These are phyloP conservation scores for Lepidium didymum DNA, from an alignment of 345 rosid species.

Conservation along the genomic window DNA sequence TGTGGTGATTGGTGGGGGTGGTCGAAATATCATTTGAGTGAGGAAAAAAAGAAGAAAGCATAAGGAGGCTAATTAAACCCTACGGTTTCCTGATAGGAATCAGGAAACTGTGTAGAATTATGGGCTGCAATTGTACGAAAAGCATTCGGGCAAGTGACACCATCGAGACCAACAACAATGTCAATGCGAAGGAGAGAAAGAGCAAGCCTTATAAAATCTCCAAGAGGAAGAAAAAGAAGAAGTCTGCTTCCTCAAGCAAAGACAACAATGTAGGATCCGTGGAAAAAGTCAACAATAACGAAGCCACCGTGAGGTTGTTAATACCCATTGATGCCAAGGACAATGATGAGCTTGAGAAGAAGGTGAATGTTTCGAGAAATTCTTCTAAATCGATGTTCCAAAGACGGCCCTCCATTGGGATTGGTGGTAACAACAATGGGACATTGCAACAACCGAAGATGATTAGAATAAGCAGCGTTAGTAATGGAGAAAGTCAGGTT, in stretches of 20 bases:
- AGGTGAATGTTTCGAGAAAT: constrained; percentile 19
- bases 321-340: constrained; percentile 33
- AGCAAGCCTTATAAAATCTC: constrained; percentile 29
- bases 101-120: constrained; percentile 33
- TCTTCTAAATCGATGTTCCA: constrained; percentile 25
- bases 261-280: constrained; percentile 32
- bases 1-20: background rate
- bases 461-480: constrained; percentile 39
- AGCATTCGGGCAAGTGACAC: constrained; percentile 36
- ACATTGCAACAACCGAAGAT: constrained; percentile 29
- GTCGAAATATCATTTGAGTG: background rate
- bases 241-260: constrained; percentile 28
- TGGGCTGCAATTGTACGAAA: constrained; percentile 94
- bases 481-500: constrained; percentile 55
- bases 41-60: constrained; percentile 1
- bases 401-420: constrained; percentile 22
- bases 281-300: constrained; percentile 30
- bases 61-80: constrained; percentile 5
- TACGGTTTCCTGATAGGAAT: constrained; percentile 22
- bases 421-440: background rate
- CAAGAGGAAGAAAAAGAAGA: constrained; percentile 34
- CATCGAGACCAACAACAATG: constrained; percentile 19
- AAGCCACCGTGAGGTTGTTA: constrained; percentile 28
- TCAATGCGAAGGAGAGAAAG: constrained; percentile 25
- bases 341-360: constrained; percentile 35